Base-by-base conservation (phyloP, 164 flowering plant genomes). In the Aristolochia contorta region DNA sequence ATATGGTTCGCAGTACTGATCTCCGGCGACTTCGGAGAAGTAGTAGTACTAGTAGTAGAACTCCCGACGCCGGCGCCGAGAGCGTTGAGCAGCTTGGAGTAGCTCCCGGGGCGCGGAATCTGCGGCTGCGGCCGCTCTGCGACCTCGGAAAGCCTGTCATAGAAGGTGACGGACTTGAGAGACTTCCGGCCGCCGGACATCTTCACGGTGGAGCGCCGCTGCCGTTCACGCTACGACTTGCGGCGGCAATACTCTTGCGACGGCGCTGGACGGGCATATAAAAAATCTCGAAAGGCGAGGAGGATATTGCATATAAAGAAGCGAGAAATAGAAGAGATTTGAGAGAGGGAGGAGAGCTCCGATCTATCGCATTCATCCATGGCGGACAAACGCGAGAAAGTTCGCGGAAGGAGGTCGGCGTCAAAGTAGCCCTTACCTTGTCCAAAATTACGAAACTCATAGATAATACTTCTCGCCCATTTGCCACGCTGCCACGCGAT, bases 51-150 rank as follows among this genome's bases (percentile, higher is more conserved):
- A n/a, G n/a, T n/a, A n/a, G n/a, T n/a, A n/a, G n/a, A n/a, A n/a
- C 30, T 27, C 30, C 30, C 2, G 30, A 2, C 30, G 30, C n/a
- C 27, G 4, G 32, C 41, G 41, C 57, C 16, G 10, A 43, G 33
- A 25, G 27, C 18, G 8, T 57, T 56, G 9, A 48, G 64, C 27
- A 68, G 37, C 43, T 68, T 63, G 6, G 68, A 47, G 16, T 61
- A 60, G 58, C 67, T 64, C 27, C 51, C 68, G 8, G 57, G 61
- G 37, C 62, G 61, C 12, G 21, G 41, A 12, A 60, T 60, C 54
- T 16, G 49, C 22, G 18, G 2, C 20, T 19, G 2, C 20, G 27
- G 6, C 15, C 47, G n/a, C 16, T 33, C 37, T 62, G 63, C 19
- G 25, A 47, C 25, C 20, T 30, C 16, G 24, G 33, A 24, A 30